These are phyloP conservation scores for Senna tora DNA, from an alignment of 306 rosid genomes.

Conservation along the genomic window DNA sequence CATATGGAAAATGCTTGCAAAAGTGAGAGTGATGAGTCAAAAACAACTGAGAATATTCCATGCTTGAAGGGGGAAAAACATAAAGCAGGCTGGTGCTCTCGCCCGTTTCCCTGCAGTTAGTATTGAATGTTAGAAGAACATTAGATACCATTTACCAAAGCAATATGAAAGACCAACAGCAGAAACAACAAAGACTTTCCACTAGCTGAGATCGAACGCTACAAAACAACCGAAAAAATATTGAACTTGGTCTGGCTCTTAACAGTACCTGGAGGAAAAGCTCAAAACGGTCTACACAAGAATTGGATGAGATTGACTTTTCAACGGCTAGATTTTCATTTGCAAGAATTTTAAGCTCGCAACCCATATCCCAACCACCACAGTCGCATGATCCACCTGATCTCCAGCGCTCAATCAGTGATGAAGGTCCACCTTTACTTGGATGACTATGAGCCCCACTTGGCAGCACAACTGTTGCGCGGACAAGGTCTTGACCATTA, in stretches of 20 bases:
- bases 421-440: conserved; percentile 92
- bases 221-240: too few relatives aligned
- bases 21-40: conserved; percentile 66
- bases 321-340: conserved; percentile 49
- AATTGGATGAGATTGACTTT: conserved; percentile 51
- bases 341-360: conserved; percentile 71
- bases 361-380: conserved; percentile 99
- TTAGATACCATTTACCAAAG: conserved; percentile 23
- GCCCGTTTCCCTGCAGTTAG: conserved; percentile 63
- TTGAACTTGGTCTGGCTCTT: conserved; percentile 5
- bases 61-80: conserved; percentile 65
- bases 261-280: conserved; percentile 78
- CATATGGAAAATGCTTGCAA: conserved; percentile 92
- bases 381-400: conserved; percentile 96
- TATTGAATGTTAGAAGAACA: conserved; percentile 32
- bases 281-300: conserved; percentile 54
- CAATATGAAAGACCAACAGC: conserved; percentile 16
- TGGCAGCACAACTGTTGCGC: conserved; percentile 82
- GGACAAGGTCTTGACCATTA: conserved; percentile 42
- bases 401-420: conserved; percentile 91
- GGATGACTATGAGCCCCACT: conserved; percentile 89
- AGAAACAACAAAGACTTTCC: too few relatives aligned
- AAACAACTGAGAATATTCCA: conserved; percentile 77
- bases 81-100: conserved; percentile 57
- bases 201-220: too few relatives aligned